These are phyloP conservation scores for Botrytis byssoidea DNA, from an alignment of 2,329 filamentous ascomycete species.

Conservation along the genomic window DNA sequence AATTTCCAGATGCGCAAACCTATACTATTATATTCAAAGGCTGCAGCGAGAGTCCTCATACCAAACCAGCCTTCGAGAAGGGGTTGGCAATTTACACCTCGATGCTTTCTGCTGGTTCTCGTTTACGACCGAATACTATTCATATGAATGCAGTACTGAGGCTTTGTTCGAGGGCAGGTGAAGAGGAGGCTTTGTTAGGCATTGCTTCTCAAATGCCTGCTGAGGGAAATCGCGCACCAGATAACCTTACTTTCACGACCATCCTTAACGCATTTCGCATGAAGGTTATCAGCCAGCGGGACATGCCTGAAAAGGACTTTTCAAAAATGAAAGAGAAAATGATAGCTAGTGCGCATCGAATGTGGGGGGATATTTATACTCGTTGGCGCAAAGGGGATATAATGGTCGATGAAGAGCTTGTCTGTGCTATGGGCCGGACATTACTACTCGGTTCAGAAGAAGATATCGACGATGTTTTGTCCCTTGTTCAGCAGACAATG, in stretches of 20 bases:
- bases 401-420: conserved; percentile 72
- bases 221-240: conserved; percentile 59
- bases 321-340: conserved; percentile 44
- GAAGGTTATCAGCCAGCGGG: conserved; percentile 38
- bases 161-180: conserved; percentile 70
- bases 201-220: conserved; percentile 72
- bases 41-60: conserved; percentile 59
- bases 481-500: conserved; percentile 80
- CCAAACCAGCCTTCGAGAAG: conserved; percentile 60
- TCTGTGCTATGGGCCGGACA: conserved; percentile 76
- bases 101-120: conserved; percentile 62
- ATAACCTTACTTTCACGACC: conserved; percentile 74
- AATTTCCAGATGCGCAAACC: conserved; percentile 76
- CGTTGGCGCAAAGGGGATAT: conserved; percentile 73
- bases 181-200: conserved; percentile 79
- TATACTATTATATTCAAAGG: conserved; percentile 82
- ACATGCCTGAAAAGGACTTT: conserved; percentile 35
- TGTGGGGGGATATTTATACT: conserved; percentile 80
- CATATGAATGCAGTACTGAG: conserved; percentile 88
- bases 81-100: conserved; percentile 75
- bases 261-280: conserved; percentile 74
- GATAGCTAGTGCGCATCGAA: conserved; percentile 64
- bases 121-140: conserved; percentile 69
- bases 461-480: conserved; percentile 71
- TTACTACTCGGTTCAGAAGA: conserved; percentile 63